Percentiles rank a stretch among this genome's conserved stretches.
phyloP scores from a whole-genome alignment of 1,284 basidiomycete species.

The Rhodotorula sp. region DNA sequence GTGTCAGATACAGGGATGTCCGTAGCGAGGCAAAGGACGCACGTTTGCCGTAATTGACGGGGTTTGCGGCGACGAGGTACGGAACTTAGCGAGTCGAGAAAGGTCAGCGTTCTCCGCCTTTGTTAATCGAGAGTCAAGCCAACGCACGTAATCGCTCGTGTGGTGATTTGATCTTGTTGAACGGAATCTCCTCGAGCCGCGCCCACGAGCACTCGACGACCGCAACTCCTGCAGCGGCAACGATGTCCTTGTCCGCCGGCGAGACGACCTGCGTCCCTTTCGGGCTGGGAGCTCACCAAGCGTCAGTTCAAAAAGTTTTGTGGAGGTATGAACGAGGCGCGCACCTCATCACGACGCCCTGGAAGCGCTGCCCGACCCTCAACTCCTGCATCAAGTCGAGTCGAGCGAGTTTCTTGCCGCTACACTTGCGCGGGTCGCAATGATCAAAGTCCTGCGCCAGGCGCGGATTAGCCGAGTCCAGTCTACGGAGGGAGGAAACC shows the following conservation, averaged over 20 bases:
- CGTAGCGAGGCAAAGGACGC: constrained; percentile 45
- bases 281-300: constrained; percentile 60
- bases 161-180: constrained; percentile 86
- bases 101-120: background rate
- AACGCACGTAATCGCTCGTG: constrained; percentile 81
- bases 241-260: constrained; percentile 78
- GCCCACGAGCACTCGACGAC: constrained; percentile 99
- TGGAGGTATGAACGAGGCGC: constrained; percentile 46
- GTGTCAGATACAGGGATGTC: background rate
- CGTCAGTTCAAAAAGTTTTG: background rate
- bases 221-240: constrained; percentile 74
- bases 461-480: background rate
- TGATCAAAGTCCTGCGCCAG: constrained; percentile 82
- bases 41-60: constrained; percentile 92
- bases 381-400: constrained; percentile 82
- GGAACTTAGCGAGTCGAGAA: constrained; percentile 63
- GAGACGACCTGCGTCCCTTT: constrained; percentile 78
- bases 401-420: constrained; percentile 87
- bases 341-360: constrained; percentile 89
- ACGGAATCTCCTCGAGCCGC: constrained; percentile 87
- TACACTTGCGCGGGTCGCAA: constrained; percentile 91
- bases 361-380: constrained; percentile 78
- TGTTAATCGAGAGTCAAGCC: background rate
- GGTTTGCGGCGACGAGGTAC: constrained; percentile 87
- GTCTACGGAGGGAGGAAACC: background rate